Evolutionary conservation across 2,329 filamentous ascomycete genomes (phyloP), one percentile per base, ranked within the genome.

Genomic region (Fusarium gaditjirri): DNA sequence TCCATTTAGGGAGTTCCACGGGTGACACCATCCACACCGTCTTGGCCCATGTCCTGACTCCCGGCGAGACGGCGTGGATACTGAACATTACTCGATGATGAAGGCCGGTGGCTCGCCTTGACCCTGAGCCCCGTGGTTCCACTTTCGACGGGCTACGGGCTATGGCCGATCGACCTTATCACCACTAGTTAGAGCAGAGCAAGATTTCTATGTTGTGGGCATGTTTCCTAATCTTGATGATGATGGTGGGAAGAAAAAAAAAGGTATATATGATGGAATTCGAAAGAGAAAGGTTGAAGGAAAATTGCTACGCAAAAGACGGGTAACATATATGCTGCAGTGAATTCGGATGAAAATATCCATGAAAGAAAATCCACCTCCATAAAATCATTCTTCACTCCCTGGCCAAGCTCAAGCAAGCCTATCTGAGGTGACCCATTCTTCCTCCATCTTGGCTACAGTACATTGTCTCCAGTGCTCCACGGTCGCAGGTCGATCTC

Each of bases 341-440:
- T 16, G 35, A 21, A 39, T 10, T 25, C 39, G 52, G 35, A 61
- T 39, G 39, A 35, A 52, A 43, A 21, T 41, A 47, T 39, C 38
- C 39, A 70, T 41, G n/a, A 29, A 36, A 41, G 31, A 39, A 38
- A 57, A 59, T 52, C 64, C 54, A 59, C 61, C 54, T 60, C 61
- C 64, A 68, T 70, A 42, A 25, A 61, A 53, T 53, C 43, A 60
- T 61, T 62, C 52, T 68, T 62, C 61, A 65, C 70, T 76, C 71
- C 67, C 44, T 68, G 64, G n/a, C 50, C 68, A 65, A 74, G 53
- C 61, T 47, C 68, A 67, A 74, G 53, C 61, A 65, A 74, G 71
- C 59, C 65, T 73, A 75, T 74, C 71, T 73, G 65, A 66, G 68
- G 65, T 63, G 75, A 73, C 75, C 71, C 73, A 70, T 59, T 73